Percentiles rank a stretch among this genome's conserved stretches.
Evolutionary conservation across 805 yeast genomes (phyloP).

Genomic region (Ogataea methylovora): DNA sequence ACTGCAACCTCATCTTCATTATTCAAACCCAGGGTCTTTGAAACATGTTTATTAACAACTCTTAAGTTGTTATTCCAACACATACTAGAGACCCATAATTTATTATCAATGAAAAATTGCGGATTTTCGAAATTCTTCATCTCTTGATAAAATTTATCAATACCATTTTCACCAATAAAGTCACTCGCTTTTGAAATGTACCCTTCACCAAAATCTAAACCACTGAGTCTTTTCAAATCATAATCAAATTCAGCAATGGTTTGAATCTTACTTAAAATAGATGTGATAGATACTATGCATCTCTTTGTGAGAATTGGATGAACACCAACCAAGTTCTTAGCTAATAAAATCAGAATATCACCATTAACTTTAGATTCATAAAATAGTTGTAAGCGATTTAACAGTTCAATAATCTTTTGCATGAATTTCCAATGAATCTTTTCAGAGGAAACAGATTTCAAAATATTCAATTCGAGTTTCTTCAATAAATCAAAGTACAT

Average conservation of each 20-base stretch:
- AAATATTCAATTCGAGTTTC: slow-evolving; percentile 32
- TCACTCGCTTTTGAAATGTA: slow-evolving; percentile 28
- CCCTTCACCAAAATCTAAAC: slow-evolving; percentile 25
- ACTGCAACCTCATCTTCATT: slow-evolving; percentile 37
- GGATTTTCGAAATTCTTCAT: slow-evolving; percentile 41
- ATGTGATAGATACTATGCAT: slow-evolving; percentile 52
- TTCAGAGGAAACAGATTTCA: slow-evolving; percentile 15
- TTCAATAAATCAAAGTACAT: slow-evolving; percentile 32
- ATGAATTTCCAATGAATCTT: slow-evolving; percentile 50
- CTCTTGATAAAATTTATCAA: slow-evolving; percentile 39
- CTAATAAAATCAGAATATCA: slow-evolving; percentile 35
- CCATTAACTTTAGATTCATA: slow-evolving; percentile 38
- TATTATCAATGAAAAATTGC: slow-evolving; percentile 48
- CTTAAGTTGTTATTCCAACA: slow-evolving; percentile 60
- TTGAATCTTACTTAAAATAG: slow-evolving; percentile 26
- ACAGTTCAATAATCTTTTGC: slow-evolving; percentile 38
- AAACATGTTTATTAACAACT: slow-evolving; percentile 33
- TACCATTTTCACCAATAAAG: slow-evolving; percentile 12
- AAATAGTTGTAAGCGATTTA: slow-evolving; percentile 46
- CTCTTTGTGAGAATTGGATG: slow-evolving; percentile 63
- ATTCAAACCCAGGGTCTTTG: slow-evolving; percentile 23
- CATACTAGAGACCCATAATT: slow-evolving; percentile 56
- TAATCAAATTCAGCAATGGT: slow-evolving; percentile 22
- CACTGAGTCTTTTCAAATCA: slow-evolving; percentile 36
- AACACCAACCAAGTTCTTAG: slow-evolving; percentile 41